A percentile compares a stretch with the other conserved stretches of the same genome.
Evolutionary conservation across 352 stramenopile species (phyloP).

Genomic region (Phytopythium ostracodes): DNA sequence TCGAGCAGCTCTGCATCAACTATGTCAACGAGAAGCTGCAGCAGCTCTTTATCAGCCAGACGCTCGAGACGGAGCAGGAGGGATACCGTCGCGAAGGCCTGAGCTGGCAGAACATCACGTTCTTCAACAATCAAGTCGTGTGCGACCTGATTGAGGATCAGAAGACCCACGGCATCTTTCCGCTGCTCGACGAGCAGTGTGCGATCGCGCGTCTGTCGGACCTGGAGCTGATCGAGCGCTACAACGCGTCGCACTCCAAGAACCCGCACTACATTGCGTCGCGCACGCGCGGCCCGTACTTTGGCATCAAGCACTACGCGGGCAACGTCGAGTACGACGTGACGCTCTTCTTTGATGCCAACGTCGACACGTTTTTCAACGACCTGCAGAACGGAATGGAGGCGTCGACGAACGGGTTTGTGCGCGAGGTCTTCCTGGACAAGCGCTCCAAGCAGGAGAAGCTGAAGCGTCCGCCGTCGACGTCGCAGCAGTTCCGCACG

Average conservation of each 20-base stretch:
- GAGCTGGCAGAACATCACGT: conserved; percentile 71
- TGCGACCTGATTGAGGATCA: conserved; percentile 87
- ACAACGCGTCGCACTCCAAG: conserved; percentile 60
- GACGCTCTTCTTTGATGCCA: conserved; percentile 81
- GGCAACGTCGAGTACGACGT: conserved; percentile 86
- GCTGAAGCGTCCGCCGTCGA: conserved; percentile 80
- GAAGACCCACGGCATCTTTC: conserved; percentile 80
- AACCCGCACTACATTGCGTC: conserved; percentile 79
- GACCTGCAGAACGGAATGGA: conserved; percentile 73
- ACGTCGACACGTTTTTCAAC: conserved; percentile 85
- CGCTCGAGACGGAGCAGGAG: conserved; percentile 73
- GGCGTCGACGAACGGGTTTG: conserved; percentile 64
- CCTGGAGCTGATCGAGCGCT: conserved; percentile 74
- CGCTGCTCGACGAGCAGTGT: conserved; percentile 76
- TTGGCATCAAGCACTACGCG: conserved; percentile 82
- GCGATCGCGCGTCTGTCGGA: conserved; percentile 65
- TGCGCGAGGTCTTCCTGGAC: conserved; percentile 81
- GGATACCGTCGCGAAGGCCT: conserved; percentile 75
- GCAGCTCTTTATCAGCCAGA: conserved; percentile 85
- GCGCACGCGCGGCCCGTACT: conserved; percentile 63
- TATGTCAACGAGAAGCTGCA: conserved; percentile 90
- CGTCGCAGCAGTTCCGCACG: conserved; percentile 76
- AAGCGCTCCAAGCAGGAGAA: conserved; percentile 73
- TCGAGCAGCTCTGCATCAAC: conserved; percentile 91
- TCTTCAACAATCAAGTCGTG: conserved; percentile 88